Conservation (phyloP, 2,329 filamentous ascomycete genomes). For the Fusarium torulosum region DNA sequence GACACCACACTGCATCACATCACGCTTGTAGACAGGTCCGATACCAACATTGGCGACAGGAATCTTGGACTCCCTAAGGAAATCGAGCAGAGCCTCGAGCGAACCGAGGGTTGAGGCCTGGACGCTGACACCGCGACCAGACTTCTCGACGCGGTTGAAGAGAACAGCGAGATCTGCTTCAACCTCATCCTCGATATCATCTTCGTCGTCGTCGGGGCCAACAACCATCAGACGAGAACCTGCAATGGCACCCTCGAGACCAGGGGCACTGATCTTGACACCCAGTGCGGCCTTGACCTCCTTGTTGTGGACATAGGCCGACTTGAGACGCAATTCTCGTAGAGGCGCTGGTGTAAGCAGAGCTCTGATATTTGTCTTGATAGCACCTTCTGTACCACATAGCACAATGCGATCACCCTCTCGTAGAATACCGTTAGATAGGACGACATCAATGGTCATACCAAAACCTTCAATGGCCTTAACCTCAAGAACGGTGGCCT, state of each 20-base stretch:
- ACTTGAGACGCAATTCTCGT: slow-evolving; percentile 95
- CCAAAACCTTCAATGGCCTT: slow-evolving; percentile 99
- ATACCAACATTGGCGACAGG: slow-evolving; percentile 98
- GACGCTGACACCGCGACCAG: slow-evolving; percentile 93
- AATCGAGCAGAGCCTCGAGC: slow-evolving; percentile 94
- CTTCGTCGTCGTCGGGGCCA: slow-evolving; percentile 94
- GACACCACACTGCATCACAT: slow-evolving; percentile 93
- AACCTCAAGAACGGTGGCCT: slow-evolving; percentile 97
- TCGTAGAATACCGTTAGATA: slow-evolving; percentile 93
- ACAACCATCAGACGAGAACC: slow-evolving; percentile 95
- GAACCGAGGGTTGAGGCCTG: slow-evolving; percentile 98
- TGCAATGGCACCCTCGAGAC: slow-evolving; percentile 94
- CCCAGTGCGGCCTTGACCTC: slow-evolving; percentile 97
- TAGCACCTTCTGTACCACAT: slow-evolving; percentile 96
- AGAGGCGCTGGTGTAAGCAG: slow-evolving; percentile 92
- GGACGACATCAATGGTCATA: slow-evolving; percentile 97
- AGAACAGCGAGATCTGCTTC: slow-evolving; percentile 93
- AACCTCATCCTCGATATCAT: slow-evolving; percentile 95
- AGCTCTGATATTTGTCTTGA: slow-evolving; percentile 94
- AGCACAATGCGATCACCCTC: slow-evolving; percentile 96
- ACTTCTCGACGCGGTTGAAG: slow-evolving; percentile 90
- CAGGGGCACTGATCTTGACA: slow-evolving; percentile 98
- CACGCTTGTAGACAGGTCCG: slow-evolving; percentile 96
- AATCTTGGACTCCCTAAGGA: slow-evolving; percentile 95
- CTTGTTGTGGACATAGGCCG: slow-evolving; percentile 98